phyloP scores from a whole-genome alignment of 495 filamentous ascomycete genomes.

The Hypoxylon perforatum region DNA sequence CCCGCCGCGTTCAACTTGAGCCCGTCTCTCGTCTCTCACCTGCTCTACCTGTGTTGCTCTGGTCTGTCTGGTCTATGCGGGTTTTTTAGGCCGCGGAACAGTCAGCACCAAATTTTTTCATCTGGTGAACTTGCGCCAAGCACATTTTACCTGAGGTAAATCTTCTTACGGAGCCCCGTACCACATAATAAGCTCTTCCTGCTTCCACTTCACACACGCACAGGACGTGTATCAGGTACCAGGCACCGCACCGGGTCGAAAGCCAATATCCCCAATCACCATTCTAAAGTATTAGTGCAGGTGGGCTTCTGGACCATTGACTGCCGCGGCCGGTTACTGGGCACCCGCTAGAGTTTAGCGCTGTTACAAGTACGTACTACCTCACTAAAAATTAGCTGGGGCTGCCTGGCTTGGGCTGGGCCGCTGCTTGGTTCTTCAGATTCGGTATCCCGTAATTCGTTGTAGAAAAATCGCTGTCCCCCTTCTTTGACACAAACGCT shows the following conservation, averaged over 20 bases:
- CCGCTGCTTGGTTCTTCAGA: slow-evolving; percentile 7
- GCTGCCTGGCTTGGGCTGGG: too few species aligned
- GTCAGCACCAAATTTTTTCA: background rate
- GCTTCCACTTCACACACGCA: slow-evolving; percentile 9
- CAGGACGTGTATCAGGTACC: slow-evolving; percentile 1
- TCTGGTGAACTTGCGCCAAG: background rate
- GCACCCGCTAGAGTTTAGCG: slow-evolving; percentile 4
- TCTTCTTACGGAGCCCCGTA: slow-evolving; percentile 21
- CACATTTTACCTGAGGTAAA: slow-evolving; percentile 2
- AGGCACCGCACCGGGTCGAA: slow-evolving; percentile 24
- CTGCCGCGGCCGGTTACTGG: slow-evolving; percentile 21
- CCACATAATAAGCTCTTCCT: slow-evolving; percentile 14
- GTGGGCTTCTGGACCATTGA: slow-evolving; percentile 12
- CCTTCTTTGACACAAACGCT: slow-evolving; percentile 34
- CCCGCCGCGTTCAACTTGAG: slow-evolving; percentile 24
- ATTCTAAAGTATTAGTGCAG: slow-evolving; percentile 25
- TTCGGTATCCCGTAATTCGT: slow-evolving; percentile 28
- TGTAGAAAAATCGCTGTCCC: slow-evolving; percentile 17
- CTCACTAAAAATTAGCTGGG: too few species aligned
- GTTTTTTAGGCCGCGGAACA: background rate
- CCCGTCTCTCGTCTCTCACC: background rate
- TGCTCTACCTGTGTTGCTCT: slow-evolving; percentile 11
- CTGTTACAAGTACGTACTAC: slow-evolving; percentile 19
- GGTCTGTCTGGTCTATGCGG: background rate
- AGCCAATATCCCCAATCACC: slow-evolving; percentile 4